These are phyloP conservation scores for Scenedesmus sp. DNA, from an alignment of 163 green algal species.

Conservation along the genomic window DNA sequence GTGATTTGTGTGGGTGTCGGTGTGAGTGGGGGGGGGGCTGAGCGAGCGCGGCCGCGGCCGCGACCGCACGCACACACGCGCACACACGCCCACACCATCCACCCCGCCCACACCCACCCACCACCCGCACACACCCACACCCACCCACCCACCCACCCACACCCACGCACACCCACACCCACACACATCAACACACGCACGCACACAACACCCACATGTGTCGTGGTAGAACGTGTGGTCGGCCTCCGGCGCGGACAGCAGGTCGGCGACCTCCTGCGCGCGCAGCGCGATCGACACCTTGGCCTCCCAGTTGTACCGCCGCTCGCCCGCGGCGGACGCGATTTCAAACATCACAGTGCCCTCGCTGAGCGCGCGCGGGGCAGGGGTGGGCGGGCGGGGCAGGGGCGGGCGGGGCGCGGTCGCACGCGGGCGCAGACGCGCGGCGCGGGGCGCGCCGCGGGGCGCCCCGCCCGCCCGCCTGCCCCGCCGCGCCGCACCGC, in stretches of 20 bases:
- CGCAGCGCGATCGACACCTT: conserved; percentile 19
- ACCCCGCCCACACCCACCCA: no score
- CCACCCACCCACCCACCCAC: no score
- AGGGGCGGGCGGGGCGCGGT: no score
- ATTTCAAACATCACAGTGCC: conserved; percentile 40
- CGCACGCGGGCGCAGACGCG: no score
- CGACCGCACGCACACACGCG: not conserved
- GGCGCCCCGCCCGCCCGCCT: no score
- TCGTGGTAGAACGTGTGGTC: conserved; percentile 45
- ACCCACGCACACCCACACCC: not conserved
- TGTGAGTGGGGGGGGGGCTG: no score
- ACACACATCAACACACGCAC: conserved; percentile 22
- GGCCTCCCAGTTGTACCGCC: conserved; percentile 34
- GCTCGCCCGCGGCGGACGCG: conserved; percentile 4
- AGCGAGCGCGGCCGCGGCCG: not conserved
- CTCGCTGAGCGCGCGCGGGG: not conserved
- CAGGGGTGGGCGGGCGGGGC: not conserved
- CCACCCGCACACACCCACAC: no score
- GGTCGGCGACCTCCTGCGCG: not conserved
- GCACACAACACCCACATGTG: conserved; percentile 17
- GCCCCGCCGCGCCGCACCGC: not conserved
- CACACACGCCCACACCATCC: not conserved
- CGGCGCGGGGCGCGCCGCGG: no score
- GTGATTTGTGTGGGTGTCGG: not conserved
- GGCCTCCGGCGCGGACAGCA: conserved; percentile 11